These are phyloP conservation scores for Bruguiera hainesii DNA, from an alignment of 441 rosid species.

Conservation along the genomic window DNA sequence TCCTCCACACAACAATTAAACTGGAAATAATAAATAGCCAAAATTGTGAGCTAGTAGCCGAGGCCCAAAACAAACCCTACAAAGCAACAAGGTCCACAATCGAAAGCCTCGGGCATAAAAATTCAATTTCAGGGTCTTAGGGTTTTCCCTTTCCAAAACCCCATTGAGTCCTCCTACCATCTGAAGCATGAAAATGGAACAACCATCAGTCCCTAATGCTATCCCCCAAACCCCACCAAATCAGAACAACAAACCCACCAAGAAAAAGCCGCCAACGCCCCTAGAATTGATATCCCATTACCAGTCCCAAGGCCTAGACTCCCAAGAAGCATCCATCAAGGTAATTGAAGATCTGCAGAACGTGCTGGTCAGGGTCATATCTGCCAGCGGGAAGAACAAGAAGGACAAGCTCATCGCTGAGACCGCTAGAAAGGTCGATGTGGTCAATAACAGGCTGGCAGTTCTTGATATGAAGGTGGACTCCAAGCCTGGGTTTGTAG, in stretches of 20 bases:
- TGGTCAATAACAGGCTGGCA: slow-evolving; percentile 47
- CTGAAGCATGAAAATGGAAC: slow-evolving; percentile 32
- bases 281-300: slow-evolving; percentile 78
- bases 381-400: slow-evolving; percentile 39
- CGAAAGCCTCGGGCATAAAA: too few relatives aligned
- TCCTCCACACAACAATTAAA: too few relatives aligned
- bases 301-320: slow-evolving; percentile 65
- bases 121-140: too few relatives aligned
- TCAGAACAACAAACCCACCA: slow-evolving; percentile 18
- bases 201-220: slow-evolving; percentile 35
- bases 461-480: slow-evolving; percentile 81
- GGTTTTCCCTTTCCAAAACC: too few relatives aligned
- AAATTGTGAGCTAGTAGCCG: too few relatives aligned
- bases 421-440: slow-evolving; percentile 57
- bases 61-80: too few relatives aligned
- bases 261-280: slow-evolving; percentile 56
- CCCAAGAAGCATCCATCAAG: slow-evolving; percentile 68
- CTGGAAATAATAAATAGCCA: too few relatives aligned
- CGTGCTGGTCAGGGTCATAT: slow-evolving; percentile 49
- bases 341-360: slow-evolving; percentile 89
- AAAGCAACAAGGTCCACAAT: too few relatives aligned
- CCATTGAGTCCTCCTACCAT: too few relatives aligned
- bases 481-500: slow-evolving; percentile 67
- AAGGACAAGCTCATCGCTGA: slow-evolving; percentile 48
- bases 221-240: slow-evolving; percentile 24